These are phyloP conservation scores for Candida mattraensis DNA, from an alignment of 805 yeast species.

Conservation along the genomic window DNA sequence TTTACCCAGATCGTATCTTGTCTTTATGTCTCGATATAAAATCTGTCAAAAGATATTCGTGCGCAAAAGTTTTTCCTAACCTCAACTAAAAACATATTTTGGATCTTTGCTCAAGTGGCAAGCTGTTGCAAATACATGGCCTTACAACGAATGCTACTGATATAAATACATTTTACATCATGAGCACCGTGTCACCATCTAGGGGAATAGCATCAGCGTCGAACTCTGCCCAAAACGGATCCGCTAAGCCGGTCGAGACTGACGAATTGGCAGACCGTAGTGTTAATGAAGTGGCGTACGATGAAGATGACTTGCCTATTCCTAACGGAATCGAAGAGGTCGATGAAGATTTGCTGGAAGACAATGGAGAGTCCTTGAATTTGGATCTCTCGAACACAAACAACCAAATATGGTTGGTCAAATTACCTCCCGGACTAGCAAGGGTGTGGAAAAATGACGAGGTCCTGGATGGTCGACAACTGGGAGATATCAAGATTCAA, in stretches of 20 bases:
- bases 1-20: slow-evolving; percentile 1
- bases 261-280: slow-evolving; percentile 13
- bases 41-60: slow-evolving; percentile 13
- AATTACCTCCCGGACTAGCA: slow-evolving; percentile 84
- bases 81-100: too few species aligned
- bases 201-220: slow-evolving; percentile 1
- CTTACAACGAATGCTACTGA: slow-evolving; percentile 3
- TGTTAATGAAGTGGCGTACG: slow-evolving; percentile 25
- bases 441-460: slow-evolving; percentile 73
- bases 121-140: too few species aligned
- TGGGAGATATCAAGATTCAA: slow-evolving; percentile 78
- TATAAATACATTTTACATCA: slow-evolving; percentile 4
- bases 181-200: slow-evolving; percentile 13
- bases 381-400: slow-evolving; percentile 61
- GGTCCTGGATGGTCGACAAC: slow-evolving; percentile 64
- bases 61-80: slow-evolving; percentile 1
- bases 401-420: slow-evolving; percentile 88
- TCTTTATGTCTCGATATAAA: background rate
- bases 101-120: background rate
- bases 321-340: slow-evolving; percentile 37
- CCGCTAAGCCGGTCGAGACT: slow-evolving; percentile 3
- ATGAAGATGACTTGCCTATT: slow-evolving; percentile 33
- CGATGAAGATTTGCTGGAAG: slow-evolving; percentile 37
- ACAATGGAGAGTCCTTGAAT: slow-evolving; percentile 67
- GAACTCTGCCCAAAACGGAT: background rate